A percentile compares a stretch with the other conserved stretches of the same genome.
phyloP scores from a whole-genome alignment of 345 rosid genomes.

The Lagerstroemia speciosa region DNA sequence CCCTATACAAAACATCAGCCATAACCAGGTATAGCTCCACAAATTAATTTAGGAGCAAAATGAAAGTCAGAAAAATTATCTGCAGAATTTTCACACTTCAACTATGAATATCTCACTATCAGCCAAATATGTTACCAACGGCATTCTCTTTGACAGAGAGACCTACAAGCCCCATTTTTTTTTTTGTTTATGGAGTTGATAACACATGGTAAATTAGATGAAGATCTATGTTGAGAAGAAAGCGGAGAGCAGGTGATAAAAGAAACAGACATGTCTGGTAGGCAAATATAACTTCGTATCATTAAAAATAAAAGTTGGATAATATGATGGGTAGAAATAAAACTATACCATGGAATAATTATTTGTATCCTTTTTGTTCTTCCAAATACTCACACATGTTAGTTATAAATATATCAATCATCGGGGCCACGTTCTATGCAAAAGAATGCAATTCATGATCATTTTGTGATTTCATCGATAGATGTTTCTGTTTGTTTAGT shows the following conservation, averaged over 20 bases:
- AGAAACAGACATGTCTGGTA: too few relatives aligned
- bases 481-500: neutral
- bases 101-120: constrained; percentile 45
- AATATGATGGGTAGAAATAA: neutral
- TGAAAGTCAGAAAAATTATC: neutral
- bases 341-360: neutral
- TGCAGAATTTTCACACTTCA: constrained; percentile 1
- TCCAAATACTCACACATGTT: neutral
- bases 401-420: neutral
- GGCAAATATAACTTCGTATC: neutral
- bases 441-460: neutral
- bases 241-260: neutral
- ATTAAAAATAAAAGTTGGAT: neutral
- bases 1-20: neutral
- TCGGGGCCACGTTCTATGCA: neutral
- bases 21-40: neutral
- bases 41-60: neutral
- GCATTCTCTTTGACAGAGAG: constrained; percentile 83
- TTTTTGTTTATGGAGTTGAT: constrained; percentile 50
- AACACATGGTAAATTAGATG: neutral
- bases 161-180: constrained; percentile 63
- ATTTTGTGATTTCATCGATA: neutral
- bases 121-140: constrained; percentile 88
- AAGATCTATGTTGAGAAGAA: neutral
- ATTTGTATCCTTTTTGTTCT: neutral